Evolutionary conservation across 1,139 yeast genomes (phyloP), one percentile per base, ranked within the genome.

Genomic region (Zhuliangozyma blackwelliae): DNA sequence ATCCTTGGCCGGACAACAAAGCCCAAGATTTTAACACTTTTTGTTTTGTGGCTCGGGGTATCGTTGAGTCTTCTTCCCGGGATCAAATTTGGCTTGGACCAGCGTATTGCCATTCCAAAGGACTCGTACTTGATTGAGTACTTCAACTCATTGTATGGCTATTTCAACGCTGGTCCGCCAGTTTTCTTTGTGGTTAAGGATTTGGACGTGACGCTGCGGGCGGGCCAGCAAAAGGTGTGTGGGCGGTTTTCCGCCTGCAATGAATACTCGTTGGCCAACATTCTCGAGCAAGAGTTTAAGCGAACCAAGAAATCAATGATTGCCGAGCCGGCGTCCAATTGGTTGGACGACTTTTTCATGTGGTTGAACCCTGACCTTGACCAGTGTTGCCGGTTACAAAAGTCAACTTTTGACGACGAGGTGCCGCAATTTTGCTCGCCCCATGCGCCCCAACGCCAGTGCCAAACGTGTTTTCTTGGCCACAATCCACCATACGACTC

Each of bases 101-200:
- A 92, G 58, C 72, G 95, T 40, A 65, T 83, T 31, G 97, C 97
- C 0, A 74, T 92, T 11, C 97, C 97, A 0, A 62, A 72, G 5
- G 89, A 77, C 39, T 89, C 97, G 0, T 87, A 89, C 51, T 63
- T 92, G 49, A 79, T 88, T 27, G 71, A 77, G 37, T 92, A 92
- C 56, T 92, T 86, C 61, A 67, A 82, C 45, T 89, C 92, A 35
- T 68, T 89, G 10, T 85, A 83, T 52, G 59, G 70, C 2, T 84
- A 81, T 52, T 68, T 92, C 41, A 82, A 84, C 45, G 84, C 85
- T 3, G 98, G 97, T 0, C 96, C 98, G 1, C 98, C 98, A 0
- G 74, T 87, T 1, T 92, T 85, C 52, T 84, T 88, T 57, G 90
- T 92, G 25, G 77, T 87, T 16, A 75, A 76, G 39, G 78, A 75